Conservation (phyloP, 2,329 filamentous ascomycete genomes). For the Ambrosiella beaveri region DNA sequence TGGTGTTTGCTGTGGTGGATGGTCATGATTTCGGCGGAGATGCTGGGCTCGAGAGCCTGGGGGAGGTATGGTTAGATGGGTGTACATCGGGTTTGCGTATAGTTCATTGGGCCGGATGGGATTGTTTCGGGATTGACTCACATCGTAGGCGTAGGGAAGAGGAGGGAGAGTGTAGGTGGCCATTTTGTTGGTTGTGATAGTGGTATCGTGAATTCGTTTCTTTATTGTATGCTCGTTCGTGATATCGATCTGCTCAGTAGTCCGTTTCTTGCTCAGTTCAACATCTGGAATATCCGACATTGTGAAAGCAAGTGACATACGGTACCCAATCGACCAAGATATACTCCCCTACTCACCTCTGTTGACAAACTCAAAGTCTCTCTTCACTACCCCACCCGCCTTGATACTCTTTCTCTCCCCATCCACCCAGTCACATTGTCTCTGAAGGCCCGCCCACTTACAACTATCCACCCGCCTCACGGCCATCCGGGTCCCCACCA, state of each 20-base stretch:
- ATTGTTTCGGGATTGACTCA: slow-evolving; percentile 24
- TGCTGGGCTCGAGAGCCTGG: slow-evolving; percentile 54
- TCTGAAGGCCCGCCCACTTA: not conserved
- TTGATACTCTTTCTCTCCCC: not conserved
- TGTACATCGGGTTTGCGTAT: not conserved
- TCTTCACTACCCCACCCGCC: not conserved
- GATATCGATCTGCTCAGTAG: not conserved
- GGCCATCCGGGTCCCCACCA: slow-evolving; percentile 8
- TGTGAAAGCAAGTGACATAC: not conserved
- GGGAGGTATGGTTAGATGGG: slow-evolving; percentile 1
- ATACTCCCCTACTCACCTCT: not conserved
- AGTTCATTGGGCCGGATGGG: not conserved
- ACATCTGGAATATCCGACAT: not conserved
- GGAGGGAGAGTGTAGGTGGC: slow-evolving; percentile 41
- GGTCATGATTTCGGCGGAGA: slow-evolving; percentile 65
- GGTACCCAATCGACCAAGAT: not conserved
- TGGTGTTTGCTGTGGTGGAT: slow-evolving; percentile 68
- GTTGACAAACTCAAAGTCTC: not conserved
- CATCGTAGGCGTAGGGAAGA: slow-evolving; percentile 54
- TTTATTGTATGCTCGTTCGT: not conserved
- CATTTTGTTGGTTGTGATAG: not conserved
- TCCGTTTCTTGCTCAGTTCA: not conserved
- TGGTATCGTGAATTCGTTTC: not conserved
- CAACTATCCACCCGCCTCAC: not conserved
- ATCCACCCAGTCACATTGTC: not conserved